Percentiles rank a stretch among this genome's conserved stretches.
phyloP scores from a whole-genome alignment of 352 stramenopile genomes.

The Pythium graminicola region DNA sequence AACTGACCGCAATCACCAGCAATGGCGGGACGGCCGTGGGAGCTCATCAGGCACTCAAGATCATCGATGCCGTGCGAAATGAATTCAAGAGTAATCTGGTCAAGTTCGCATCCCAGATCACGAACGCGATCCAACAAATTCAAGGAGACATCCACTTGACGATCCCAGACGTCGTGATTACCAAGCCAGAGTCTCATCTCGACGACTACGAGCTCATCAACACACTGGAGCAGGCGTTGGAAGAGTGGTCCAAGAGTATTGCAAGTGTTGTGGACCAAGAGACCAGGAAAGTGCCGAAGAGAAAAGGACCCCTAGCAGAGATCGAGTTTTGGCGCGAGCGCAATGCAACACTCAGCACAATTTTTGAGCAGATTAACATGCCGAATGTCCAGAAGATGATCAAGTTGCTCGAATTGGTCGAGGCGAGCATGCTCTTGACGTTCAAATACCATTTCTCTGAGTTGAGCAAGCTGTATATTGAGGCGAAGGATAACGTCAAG shows the following conservation, averaged over 20 bases:
- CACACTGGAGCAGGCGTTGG: constrained; percentile 86
- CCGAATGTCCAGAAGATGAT: constrained; percentile 94
- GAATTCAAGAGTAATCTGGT: constrained; percentile 88
- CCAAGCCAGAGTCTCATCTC: constrained; percentile 76
- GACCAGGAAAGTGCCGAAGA: constrained; percentile 75
- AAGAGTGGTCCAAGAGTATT: constrained; percentile 92
- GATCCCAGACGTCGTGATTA: constrained; percentile 90
- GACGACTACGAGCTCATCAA: constrained; percentile 86
- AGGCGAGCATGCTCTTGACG: constrained; percentile 85
- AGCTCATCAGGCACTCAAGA: constrained; percentile 56
- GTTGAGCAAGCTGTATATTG: constrained; percentile 92
- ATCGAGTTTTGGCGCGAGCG: constrained; percentile 96
- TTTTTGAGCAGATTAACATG: constrained; percentile 96
- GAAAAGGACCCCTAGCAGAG: constrained; percentile 88
- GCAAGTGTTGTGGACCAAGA: constrained; percentile 89
- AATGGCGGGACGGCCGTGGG: constrained; percentile 5
- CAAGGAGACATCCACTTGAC: constrained; percentile 91
- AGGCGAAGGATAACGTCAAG: constrained; percentile 96
- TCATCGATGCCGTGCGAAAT: constrained; percentile 78
- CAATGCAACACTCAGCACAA: constrained; percentile 90
- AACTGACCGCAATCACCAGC: neutral
- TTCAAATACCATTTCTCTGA: constrained; percentile 95
- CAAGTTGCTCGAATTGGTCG: constrained; percentile 87
- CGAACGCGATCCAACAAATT: constrained; percentile 91
- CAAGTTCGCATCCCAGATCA: constrained; percentile 92